Percentiles rank a stretch among this genome's conserved stretches.
These are phyloP conservation scores for Gloeophyllum trabeum DNA, from an alignment of 768 basidiomycete species.

Conservation along the genomic window DNA sequence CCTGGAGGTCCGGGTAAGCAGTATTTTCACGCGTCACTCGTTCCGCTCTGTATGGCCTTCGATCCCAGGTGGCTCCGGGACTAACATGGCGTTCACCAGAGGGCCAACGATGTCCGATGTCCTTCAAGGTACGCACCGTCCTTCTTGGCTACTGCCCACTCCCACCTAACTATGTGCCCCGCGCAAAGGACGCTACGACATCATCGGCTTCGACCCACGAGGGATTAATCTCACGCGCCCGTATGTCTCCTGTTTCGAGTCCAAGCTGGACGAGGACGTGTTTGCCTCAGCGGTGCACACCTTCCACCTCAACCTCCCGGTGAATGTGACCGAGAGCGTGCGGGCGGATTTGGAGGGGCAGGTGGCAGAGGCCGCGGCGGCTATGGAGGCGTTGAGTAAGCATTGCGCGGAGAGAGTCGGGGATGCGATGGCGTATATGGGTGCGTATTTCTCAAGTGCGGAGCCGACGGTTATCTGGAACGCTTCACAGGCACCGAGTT, in stretches of 20 bases:
- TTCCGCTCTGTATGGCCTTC: not conserved
- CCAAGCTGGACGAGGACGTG: not conserved
- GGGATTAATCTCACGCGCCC: not conserved
- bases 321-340: not conserved
- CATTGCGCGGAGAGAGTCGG: not conserved
- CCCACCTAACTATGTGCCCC: not conserved
- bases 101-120: not conserved
- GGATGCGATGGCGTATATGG: not conserved
- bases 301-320: not conserved
- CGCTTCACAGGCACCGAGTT: not conserved
- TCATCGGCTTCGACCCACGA: slow-evolving; percentile 1
- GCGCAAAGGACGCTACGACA: not conserved
- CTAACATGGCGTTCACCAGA: not conserved
- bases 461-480: not conserved
- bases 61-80: not conserved
- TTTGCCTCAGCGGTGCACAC: not conserved
- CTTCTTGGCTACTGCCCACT: not conserved
- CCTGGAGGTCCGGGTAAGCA: not conserved
- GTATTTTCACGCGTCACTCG: not conserved
- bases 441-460: not conserved
- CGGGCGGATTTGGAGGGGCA: not conserved
- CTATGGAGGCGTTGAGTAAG: not conserved
- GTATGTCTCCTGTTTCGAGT: not conserved
- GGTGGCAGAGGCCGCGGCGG: not conserved
- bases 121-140: not conserved